phyloP scores from a whole-genome alignment of 2,329 filamentous ascomycete genomes.

The Cordyceps tenuipes region DNA sequence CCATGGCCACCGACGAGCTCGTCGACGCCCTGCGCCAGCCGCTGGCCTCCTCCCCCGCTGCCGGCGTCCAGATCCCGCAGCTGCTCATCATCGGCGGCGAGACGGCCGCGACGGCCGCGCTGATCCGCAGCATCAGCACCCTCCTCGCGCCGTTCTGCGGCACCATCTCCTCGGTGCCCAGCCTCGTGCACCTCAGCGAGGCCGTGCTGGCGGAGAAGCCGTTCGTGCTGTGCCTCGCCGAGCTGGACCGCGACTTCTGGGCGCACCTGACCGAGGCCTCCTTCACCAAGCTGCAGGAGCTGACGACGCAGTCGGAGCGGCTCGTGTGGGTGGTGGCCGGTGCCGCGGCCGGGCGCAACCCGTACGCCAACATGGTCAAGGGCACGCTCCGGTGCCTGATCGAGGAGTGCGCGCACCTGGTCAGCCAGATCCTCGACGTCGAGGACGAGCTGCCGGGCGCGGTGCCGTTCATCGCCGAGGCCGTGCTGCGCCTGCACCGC shows the following conservation, averaged over 20 bases:
- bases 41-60: background rate
- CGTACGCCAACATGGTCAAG: conserved; percentile 3
- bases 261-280: background rate
- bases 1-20: background rate
- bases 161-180: background rate
- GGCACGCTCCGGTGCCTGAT: background rate
- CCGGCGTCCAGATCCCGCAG: background rate
- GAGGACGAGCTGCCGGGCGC: background rate
- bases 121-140: background rate
- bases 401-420: background rate
- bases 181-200: background rate
- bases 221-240: background rate
- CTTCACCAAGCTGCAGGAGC: background rate
- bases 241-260: background rate
- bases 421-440: background rate
- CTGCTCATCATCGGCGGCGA: background rate
- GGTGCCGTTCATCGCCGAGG: background rate
- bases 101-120: background rate
- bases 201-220: background rate
- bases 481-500: background rate
- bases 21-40: background rate
- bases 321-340: background rate
- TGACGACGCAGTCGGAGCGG: background rate
- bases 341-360: background rate
- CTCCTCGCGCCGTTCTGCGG: background rate